Evolutionary conservation across 441 rosid genomes (phyloP).

Genomic region (Mallotus japonicus): DNA sequence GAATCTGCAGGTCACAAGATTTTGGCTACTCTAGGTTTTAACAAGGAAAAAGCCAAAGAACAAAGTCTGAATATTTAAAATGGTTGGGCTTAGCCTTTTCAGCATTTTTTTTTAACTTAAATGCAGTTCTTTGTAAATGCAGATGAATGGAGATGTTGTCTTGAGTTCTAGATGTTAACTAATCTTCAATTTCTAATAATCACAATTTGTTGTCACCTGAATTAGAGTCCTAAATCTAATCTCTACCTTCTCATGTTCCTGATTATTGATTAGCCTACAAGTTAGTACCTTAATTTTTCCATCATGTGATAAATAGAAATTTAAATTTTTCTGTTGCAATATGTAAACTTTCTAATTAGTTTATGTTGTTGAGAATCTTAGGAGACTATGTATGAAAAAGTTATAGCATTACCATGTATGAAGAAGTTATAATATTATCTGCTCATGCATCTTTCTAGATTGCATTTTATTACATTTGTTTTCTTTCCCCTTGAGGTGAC

Average conservation of each 20-base stretch:
- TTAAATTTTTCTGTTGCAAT: no score
- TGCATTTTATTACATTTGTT: constrained; percentile 1
- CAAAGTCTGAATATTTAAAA: constrained; percentile 32
- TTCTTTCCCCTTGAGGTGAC: constrained; percentile 2
- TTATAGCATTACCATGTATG: constrained; percentile 2
- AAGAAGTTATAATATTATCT: background rate
- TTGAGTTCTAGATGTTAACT: constrained; percentile 30
- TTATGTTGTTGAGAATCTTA: constrained; percentile 38
- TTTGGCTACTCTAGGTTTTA: constrained; percentile 62
- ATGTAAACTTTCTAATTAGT: no score
- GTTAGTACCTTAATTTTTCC: no score
- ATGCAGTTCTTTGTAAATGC: constrained; percentile 29
- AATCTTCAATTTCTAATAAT: no score
- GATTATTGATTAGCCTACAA: no score
- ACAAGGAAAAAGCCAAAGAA: constrained; percentile 72
- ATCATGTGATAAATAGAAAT: no score
- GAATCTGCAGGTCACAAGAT: no score
- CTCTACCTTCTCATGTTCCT: no score
- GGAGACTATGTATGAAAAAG: constrained; percentile 72
- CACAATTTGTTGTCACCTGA: no score
- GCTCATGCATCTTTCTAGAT: background rate
- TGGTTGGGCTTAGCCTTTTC: background rate
- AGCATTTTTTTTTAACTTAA: constrained; percentile 20
- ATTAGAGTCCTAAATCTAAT: no score
- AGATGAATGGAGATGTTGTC: constrained; percentile 55